Conservation (phyloP, 805 yeast genomes). For the Pichia thaimueangensis region DNA sequence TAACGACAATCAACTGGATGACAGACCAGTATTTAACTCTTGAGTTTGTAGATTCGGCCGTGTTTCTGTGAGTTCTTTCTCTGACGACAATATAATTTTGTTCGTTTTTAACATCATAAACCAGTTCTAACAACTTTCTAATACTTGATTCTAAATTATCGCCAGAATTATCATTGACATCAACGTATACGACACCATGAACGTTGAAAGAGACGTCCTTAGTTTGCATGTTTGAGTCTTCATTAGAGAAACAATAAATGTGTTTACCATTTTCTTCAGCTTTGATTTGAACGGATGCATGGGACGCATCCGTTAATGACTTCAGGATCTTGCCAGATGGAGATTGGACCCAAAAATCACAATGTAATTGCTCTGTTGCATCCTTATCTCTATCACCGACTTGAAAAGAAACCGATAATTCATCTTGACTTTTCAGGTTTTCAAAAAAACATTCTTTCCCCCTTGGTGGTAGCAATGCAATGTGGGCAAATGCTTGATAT, state of each 20-base stretch:
- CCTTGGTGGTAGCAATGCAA: constrained; percentile 72
- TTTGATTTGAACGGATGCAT: constrained; percentile 69
- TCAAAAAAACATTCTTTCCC: constrained; percentile 90
- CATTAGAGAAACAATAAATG: constrained; percentile 89
- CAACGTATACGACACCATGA: constrained; percentile 86
- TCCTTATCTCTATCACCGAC: constrained; percentile 83
- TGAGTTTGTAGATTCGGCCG: constrained; percentile 95
- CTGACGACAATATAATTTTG: constrained; percentile 89
- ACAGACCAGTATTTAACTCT: constrained; percentile 98
- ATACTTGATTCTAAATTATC: constrained; percentile 83
- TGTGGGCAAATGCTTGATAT: constrained; percentile 42
- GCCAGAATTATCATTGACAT: constrained; percentile 55
- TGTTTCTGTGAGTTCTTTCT: constrained; percentile 96
- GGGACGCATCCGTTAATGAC: constrained; percentile 53
- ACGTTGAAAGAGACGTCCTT: constrained; percentile 94
- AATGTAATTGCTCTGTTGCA: constrained; percentile 55
- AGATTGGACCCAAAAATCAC: constrained; percentile 53
- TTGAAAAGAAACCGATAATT: constrained; percentile 82
- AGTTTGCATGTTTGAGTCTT: constrained; percentile 60
- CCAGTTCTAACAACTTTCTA: constrained; percentile 62
- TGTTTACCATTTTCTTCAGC: constrained; percentile 69
- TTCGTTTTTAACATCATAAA: constrained; percentile 86
- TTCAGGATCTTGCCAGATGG: constrained; percentile 45
- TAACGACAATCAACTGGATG: constrained; percentile 83
- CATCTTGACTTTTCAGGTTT: constrained; percentile 73